Evolutionary conservation across 176 grass and related monocot species (phyloP).

Genomic region (Urochloa ruziziensis): DNA sequence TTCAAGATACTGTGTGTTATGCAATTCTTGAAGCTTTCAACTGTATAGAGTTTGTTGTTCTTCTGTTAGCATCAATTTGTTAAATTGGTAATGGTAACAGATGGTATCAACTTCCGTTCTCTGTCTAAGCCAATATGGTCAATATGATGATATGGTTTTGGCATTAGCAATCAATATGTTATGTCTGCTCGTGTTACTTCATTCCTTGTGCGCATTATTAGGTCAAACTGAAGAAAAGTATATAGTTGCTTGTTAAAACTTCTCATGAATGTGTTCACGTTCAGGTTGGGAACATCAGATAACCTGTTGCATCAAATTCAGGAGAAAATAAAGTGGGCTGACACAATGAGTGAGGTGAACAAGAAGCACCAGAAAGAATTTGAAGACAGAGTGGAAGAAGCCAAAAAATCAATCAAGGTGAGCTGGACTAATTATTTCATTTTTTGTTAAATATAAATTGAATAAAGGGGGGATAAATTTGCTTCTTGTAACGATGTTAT

Average conservation of each 20-base stretch:
- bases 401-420: slow-evolving; percentile 98
- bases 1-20: not conserved
- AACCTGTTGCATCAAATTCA: slow-evolving; percentile 86
- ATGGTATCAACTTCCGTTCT: not conserved
- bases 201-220: not conserved
- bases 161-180: not conserved
- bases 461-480: not conserved
- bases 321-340: slow-evolving; percentile 99
- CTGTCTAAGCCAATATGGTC: not conserved
- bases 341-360: slow-evolving; percentile 80
- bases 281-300: slow-evolving; percentile 90
- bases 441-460: not conserved
- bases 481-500: not conserved
- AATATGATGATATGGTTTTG: not conserved
- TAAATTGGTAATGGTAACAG: slow-evolving; percentile 1
- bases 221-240: not conserved
- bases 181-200: not conserved
- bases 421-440: slow-evolving; percentile 29
- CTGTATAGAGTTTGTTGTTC: not conserved
- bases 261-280: slow-evolving; percentile 17
- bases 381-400: slow-evolving; percentile 93
- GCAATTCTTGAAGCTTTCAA: not conserved
- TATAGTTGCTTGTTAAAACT: not conserved
- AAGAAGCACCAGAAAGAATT: slow-evolving; percentile 93
- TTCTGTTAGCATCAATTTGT: not conserved